Base-by-base conservation (phyloP, 352 stramenopile species). In the Phytopythium litorale region DNA sequence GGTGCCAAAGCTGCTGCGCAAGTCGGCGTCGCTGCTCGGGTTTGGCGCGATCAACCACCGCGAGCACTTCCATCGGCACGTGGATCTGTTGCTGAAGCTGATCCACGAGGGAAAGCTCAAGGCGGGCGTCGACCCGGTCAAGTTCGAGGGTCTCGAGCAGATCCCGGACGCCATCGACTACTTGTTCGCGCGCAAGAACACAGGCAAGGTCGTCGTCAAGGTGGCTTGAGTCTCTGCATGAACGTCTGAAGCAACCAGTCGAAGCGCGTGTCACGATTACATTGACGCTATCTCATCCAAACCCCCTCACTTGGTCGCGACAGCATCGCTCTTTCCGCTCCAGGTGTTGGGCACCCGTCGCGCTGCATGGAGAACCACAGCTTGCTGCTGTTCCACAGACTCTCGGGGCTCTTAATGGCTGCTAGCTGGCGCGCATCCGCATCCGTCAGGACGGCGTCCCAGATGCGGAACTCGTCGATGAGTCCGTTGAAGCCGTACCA, bases 161-260 rank as follows among this genome's bases (percentile, higher is more conserved):
- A 79, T 94, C 43, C 60, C 71, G 1, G 76, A 86, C 23, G 87
- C 75, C 57, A 75, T 94, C 51, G 78, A 88, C 60, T 77, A 89
- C 66, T 76, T 93, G 64, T 91, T 87, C 63, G 73, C 71, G 53
- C 78, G 87, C 73, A 88, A 89, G 61, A 90, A 88, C 58, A 90
- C 84, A 19, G 87, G 87, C 66, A 96, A 96, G 68, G 78, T 96
- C 64, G 75, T 90, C 30, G 78, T 95, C 49, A 79, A 88, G 57
- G 70, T 92, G 33, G 72, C 54, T 16, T 79, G 74, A 69, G 62
- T 23, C 13, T 21, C n/a, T n/a, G 4, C 28, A 30, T 23, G 43
- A 49, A 49, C 18, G 1, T 0, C 18, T 3, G 25, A 49, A 4
- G 2, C n/a, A 3, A 49, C 18, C 43, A 49, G 18, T 23, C 43